Conservation (phyloP, 768 basidiomycete genomes). For the Amanita pseudoporphyria region DNA sequence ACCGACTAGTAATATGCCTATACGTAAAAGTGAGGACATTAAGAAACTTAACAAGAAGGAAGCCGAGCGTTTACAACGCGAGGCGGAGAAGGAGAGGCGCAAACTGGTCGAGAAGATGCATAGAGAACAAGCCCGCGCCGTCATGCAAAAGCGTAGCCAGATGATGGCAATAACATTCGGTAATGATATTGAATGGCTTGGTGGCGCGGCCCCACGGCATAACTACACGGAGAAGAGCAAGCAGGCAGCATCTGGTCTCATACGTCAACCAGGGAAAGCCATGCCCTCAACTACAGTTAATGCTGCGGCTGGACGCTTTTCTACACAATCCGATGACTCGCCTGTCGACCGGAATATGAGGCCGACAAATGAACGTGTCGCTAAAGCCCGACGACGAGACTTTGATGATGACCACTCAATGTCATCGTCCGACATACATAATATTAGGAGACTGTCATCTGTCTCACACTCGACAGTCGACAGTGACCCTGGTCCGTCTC, state of each 20-base stretch:
- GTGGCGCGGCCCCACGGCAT: constrained; percentile 35
- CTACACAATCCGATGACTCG: constrained; percentile 19
- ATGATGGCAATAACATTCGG: constrained; percentile 50
- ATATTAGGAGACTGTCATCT: constrained; percentile 61
- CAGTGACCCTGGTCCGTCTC: constrained; percentile 75
- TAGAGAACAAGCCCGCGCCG: constrained; percentile 83
- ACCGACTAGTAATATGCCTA: constrained; percentile 28
- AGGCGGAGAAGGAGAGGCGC: constrained; percentile 81
- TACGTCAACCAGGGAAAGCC: constrained; percentile 42
- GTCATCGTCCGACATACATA: constrained; percentile 81
- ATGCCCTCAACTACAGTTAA: constrained; percentile 40
- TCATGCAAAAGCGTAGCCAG: constrained; percentile 83
- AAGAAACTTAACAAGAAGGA: constrained; percentile 77
- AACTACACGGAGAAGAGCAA: constrained; percentile 41
- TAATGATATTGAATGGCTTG: constrained; percentile 56
- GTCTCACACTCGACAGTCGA: constrained; percentile 80
- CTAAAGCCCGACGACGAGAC: constrained; percentile 74
- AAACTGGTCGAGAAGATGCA: constrained; percentile 64
- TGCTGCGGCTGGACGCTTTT: constrained; percentile 54
- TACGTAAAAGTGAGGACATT: constrained; percentile 39
- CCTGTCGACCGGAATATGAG: constrained; percentile 38
- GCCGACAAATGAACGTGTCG: constrained; percentile 48
- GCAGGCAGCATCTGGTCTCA: constrained; percentile 49
- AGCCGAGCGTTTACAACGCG: constrained; percentile 64
- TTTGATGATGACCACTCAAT: constrained; percentile 89